Conservation (phyloP, 2,329 filamentous ascomycete genomes). For the Mycogone perniciosa region DNA sequence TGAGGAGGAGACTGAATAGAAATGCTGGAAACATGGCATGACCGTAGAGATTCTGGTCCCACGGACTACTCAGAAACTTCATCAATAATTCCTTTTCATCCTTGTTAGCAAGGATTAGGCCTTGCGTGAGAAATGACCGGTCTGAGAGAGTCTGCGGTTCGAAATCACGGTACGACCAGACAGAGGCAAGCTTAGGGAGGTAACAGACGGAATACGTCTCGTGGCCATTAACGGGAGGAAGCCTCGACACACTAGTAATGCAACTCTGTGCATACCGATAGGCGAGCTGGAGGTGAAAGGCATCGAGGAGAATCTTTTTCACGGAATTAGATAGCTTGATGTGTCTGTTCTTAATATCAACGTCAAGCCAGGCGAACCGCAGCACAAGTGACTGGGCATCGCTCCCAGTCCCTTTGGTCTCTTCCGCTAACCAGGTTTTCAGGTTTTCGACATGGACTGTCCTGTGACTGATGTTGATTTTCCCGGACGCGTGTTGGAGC, state of each 20-base stretch:
- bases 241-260: slow-evolving; percentile 27
- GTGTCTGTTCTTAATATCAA: slow-evolving; percentile 17
- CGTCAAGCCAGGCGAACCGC: slow-evolving; percentile 24
- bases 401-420: slow-evolving; percentile 10
- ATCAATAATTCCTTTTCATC: slow-evolving; percentile 22
- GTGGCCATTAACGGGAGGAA: slow-evolving; percentile 16
- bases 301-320: slow-evolving; percentile 18
- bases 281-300: slow-evolving; percentile 26
- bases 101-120: slow-evolving; percentile 25
- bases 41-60: slow-evolving; percentile 21
- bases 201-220: slow-evolving; percentile 30
- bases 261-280: slow-evolving; percentile 28
- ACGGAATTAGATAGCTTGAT: slow-evolving; percentile 21
- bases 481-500: slow-evolving; percentile 18
- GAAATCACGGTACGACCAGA: slow-evolving; percentile 28
- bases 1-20: slow-evolving; percentile 27
- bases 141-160: not conserved
- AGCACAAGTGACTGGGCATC: slow-evolving; percentile 21
- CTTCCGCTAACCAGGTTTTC: slow-evolving; percentile 20
- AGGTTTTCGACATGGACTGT: slow-evolving; percentile 9
- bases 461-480: slow-evolving; percentile 12
- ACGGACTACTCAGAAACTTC: slow-evolving; percentile 21
- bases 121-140: slow-evolving; percentile 20
- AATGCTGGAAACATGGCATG: slow-evolving; percentile 32
- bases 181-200: slow-evolving; percentile 31